Evolutionary conservation across 306 rosid genomes (phyloP).

Genomic region (Senna tora): DNA sequence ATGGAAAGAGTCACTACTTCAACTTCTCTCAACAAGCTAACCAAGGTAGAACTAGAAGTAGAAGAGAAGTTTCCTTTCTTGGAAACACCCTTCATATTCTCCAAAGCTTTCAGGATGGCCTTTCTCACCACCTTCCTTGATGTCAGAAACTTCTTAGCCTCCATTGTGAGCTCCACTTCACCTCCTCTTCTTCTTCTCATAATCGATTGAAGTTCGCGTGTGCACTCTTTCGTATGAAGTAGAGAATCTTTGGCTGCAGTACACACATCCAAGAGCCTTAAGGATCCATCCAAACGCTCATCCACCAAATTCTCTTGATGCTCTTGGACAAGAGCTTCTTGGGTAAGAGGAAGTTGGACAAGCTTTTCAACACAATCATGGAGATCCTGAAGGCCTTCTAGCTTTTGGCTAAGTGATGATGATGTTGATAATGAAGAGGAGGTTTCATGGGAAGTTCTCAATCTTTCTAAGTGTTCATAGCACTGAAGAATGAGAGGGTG

Average conservation of each 20-base stretch:
- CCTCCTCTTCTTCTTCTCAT: slow-evolving; percentile 35
- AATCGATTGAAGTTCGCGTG: slow-evolving; percentile 37
- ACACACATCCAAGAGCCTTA: slow-evolving; percentile 36
- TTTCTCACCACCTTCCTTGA: slow-evolving; percentile 40
- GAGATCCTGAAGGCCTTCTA: slow-evolving; percentile 31
- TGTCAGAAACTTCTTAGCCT: slow-evolving; percentile 35
- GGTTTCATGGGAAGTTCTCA: slow-evolving; percentile 34
- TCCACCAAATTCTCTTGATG: slow-evolving; percentile 19
- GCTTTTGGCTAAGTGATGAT: slow-evolving; percentile 28
- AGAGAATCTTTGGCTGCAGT: slow-evolving; percentile 39
- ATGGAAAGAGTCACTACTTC: slow-evolving; percentile 19
- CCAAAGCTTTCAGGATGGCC: slow-evolving; percentile 34
- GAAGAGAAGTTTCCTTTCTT: no score
- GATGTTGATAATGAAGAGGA: slow-evolving; percentile 34
- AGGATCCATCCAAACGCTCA: slow-evolving; percentile 27
- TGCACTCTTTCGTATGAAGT: slow-evolving; percentile 42
- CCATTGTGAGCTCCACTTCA: slow-evolving; percentile 11
- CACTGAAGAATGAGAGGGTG: slow-evolving; percentile 44
- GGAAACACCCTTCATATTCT: slow-evolving; percentile 27
- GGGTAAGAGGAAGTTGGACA: slow-evolving; percentile 28
- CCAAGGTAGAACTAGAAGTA: background rate
- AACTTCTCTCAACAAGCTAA: slow-evolving; percentile 31
- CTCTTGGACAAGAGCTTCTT: slow-evolving; percentile 21
- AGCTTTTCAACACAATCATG: slow-evolving; percentile 30
- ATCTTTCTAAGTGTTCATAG: slow-evolving; percentile 30